A percentile compares a stretch with the other conserved stretches of the same genome.
Conservation (phyloP, 2,329 filamentous ascomycete species). For the Cyphellophora europaea region DNA sequence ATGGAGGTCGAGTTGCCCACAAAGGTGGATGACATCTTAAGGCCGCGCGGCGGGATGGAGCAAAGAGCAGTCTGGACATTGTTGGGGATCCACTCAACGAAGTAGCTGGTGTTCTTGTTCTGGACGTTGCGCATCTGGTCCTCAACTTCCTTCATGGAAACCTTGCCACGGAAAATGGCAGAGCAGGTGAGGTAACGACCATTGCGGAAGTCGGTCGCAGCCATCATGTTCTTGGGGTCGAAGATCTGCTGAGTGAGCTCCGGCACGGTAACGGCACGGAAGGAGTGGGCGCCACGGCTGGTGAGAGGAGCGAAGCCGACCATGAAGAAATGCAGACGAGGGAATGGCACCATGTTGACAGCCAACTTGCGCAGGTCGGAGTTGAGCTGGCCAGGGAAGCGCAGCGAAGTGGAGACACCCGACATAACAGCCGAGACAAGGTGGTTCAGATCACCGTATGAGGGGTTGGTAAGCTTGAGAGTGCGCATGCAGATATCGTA, state of each 20-base stretch:
- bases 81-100: conserved; percentile 99
- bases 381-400: conserved; percentile 99
- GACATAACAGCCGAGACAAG: conserved; percentile 99
- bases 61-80: conserved; percentile 99
- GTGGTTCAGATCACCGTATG: conserved; percentile 98
- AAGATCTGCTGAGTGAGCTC: conserved; percentile 99
- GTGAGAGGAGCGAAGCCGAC: conserved; percentile 98
- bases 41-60: conserved; percentile 93
- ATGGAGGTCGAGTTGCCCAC: conserved; percentile 99
- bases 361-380: conserved; percentile 98
- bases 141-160: conserved; percentile 99
- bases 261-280: conserved; percentile 94
- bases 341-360: conserved; percentile 99
- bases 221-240: conserved; percentile 99
- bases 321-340: conserved; percentile 99
- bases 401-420: conserved; percentile 94
- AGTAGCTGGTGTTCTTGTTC: conserved; percentile 99
- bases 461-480: conserved; percentile 96
- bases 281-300: conserved; percentile 81
- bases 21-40: conserved; percentile 99
- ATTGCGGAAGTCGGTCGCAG: conserved; percentile 98
- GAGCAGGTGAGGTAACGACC: conserved; percentile 99
- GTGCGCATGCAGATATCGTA: conserved; percentile 99
- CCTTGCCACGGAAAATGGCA: conserved; percentile 99
- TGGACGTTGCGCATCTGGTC: conserved; percentile 99